Percentiles rank a stretch among this genome's conserved stretches.
These are phyloP conservation scores for Urochloa ruziziensis DNA, from an alignment of 176 grass and related monocot genomes.

Conservation along the genomic window DNA sequence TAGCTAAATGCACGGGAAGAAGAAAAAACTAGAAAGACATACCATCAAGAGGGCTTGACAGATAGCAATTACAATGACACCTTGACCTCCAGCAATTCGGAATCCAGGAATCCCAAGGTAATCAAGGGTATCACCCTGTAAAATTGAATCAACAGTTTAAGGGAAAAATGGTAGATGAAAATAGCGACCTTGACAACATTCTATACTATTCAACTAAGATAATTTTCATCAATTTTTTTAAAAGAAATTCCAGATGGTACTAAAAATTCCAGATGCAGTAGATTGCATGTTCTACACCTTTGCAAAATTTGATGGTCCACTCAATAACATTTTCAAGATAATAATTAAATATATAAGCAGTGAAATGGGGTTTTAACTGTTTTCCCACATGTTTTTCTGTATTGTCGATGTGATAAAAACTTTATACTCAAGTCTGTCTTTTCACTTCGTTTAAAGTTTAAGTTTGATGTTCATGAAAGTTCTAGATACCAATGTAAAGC, in stretches of 20 bases:
- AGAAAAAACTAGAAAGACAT: neutral
- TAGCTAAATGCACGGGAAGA: neutral
- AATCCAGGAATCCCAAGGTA: constrained; percentile 94
- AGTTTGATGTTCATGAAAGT: neutral
- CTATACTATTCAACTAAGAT: neutral
- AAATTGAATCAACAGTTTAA: constrained; percentile 5
- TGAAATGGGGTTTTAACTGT: neutral
- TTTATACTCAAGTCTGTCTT: neutral
- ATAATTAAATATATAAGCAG: neutral
- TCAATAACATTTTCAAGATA: neutral
- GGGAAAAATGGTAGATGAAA: neutral
- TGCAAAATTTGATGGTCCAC: neutral
- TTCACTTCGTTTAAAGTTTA: neutral
- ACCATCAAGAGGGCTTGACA: constrained; percentile 97
- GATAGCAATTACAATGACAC: constrained; percentile 79
- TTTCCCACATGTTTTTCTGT: neutral
- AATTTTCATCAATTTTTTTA: neutral
- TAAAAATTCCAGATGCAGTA: neutral
- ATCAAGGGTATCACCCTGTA: constrained; percentile 91
- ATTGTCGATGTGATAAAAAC: neutral
- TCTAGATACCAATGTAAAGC: neutral
- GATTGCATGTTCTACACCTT: neutral
- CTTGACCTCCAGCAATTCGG: constrained; percentile 88
- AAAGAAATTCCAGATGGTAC: no score
- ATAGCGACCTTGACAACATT: neutral